These are phyloP conservation scores for Coffea canephora DNA, from an alignment of 257 asterid species.

Conservation along the genomic window DNA sequence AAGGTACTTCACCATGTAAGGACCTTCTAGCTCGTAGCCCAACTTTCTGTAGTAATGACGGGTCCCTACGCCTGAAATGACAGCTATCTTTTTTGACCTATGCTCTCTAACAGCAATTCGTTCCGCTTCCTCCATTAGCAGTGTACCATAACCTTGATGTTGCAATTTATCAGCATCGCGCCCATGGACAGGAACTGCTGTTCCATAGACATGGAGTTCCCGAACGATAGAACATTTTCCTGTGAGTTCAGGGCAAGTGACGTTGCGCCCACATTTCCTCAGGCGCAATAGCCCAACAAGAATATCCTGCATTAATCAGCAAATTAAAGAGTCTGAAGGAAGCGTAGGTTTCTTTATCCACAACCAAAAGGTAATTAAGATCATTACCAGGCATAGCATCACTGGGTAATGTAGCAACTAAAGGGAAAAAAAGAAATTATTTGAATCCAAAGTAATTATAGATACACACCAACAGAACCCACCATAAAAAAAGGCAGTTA, in stretches of 20 bases:
- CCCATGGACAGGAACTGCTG: constrained; percentile 98
- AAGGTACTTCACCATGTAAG: constrained; percentile 91
- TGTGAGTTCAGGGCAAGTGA: constrained; percentile 76
- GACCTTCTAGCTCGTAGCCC: constrained; percentile 98
- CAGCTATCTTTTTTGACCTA: constrained; percentile 83
- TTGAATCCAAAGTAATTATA: background rate
- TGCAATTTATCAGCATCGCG: constrained; percentile 92
- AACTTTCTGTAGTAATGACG: constrained; percentile 92
- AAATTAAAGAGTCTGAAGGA: constrained; percentile 1
- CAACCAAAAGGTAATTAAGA: background rate
- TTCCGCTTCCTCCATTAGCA: constrained; percentile 95
- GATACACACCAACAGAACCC: background rate
- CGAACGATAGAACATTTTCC: constrained; percentile 96
- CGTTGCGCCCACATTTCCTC: constrained; percentile 79
- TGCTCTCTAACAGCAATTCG: constrained; percentile 76
- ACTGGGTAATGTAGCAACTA: background rate
- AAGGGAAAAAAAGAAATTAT: too few species aligned
- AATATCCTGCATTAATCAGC: constrained; percentile 62
- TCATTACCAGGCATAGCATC: background rate
- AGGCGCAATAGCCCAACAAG: constrained; percentile 88
- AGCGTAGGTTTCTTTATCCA: background rate
- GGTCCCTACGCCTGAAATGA: constrained; percentile 96
- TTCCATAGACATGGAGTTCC: constrained; percentile 93
- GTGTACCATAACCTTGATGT: constrained; percentile 95
- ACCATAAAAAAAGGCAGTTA: background rate